A percentile compares a stretch with the other conserved stretches of the same genome.
Conservation (phyloP, 2,329 filamentous ascomycete genomes). For the Paracoccidioides brasiliensis region DNA sequence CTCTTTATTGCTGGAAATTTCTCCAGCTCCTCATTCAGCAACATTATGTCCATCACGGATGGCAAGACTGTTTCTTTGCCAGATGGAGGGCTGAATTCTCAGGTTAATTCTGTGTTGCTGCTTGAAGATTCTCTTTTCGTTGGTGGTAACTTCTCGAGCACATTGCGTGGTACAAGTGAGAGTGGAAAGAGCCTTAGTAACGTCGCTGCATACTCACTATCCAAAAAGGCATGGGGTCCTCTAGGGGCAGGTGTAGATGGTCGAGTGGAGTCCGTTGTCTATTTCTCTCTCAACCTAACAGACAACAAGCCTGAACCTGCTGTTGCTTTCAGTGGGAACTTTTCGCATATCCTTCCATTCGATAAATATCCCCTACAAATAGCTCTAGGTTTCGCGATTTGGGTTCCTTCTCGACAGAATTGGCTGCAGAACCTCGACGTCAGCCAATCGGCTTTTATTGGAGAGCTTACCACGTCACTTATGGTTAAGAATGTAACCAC, state of each 20-base stretch:
- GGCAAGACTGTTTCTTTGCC: conserved; percentile 49
- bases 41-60: conserved; percentile 62
- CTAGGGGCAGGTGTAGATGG: conserved; percentile 82
- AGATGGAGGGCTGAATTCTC: conserved; percentile 64
- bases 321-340: conserved; percentile 68
- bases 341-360: conserved; percentile 49
- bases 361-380: conserved; percentile 46
- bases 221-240: conserved; percentile 57
- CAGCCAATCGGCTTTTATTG: conserved; percentile 53
- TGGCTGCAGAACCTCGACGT: conserved; percentile 73
- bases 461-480: conserved; percentile 57
- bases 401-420: conserved; percentile 72
- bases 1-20: conserved; percentile 80
- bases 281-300: conserved; percentile 67
- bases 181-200: conserved; percentile 58
- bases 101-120: conserved; percentile 58
- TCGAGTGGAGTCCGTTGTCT: conserved; percentile 58
- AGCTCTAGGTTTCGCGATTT: conserved; percentile 71
- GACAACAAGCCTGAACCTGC: conserved; percentile 54
- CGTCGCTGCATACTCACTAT: conserved; percentile 61
- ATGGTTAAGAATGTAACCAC: conserved; percentile 40
- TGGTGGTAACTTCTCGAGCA: conserved; percentile 73
- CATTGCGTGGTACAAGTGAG: conserved; percentile 24
- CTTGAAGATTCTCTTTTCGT: conserved; percentile 59
- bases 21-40: conserved; percentile 51